Conservation (phyloP, 805 yeast species). For the Blastobotrys peoriensis region DNA sequence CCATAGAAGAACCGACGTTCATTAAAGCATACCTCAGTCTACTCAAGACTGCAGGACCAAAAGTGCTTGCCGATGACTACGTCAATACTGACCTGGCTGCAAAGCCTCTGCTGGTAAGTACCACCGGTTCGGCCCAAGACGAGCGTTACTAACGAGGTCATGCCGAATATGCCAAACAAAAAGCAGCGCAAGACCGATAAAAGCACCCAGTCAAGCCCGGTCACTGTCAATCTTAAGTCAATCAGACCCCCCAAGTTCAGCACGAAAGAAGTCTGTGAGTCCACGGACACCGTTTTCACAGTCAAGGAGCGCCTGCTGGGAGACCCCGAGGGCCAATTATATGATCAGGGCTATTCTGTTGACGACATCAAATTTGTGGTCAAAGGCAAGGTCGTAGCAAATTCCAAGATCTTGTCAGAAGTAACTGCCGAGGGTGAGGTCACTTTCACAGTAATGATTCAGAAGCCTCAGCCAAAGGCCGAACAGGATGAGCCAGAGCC, state of each 20-base stretch:
- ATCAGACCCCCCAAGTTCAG: slow-evolving; percentile 68
- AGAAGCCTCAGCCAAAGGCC: slow-evolving; percentile 10
- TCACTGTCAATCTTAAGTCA: slow-evolving; percentile 47
- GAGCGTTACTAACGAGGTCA: slow-evolving; percentile 6
- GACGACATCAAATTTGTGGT: slow-evolving; percentile 43
- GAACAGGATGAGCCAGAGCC: neutral
- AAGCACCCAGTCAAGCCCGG: slow-evolving; percentile 2
- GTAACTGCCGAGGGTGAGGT: slow-evolving; percentile 27
- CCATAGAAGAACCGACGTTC: slow-evolving; percentile 13
- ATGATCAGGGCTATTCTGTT: slow-evolving; percentile 3
- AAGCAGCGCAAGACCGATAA: slow-evolving; percentile 3
- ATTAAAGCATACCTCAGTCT: slow-evolving; percentile 15
- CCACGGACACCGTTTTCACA: slow-evolving; percentile 21
- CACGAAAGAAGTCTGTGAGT: slow-evolving; percentile 22
- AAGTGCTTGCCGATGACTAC: slow-evolving; percentile 11
- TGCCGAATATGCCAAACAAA: slow-evolving; percentile 13
- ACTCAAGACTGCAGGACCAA: slow-evolving; percentile 8
- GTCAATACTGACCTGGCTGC: slow-evolving; percentile 7
- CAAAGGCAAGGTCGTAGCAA: slow-evolving; percentile 59
- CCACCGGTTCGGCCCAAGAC: slow-evolving; percentile 10
- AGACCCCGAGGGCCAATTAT: slow-evolving; percentile 24
- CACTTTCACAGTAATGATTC: slow-evolving; percentile 41
- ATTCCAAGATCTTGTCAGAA: slow-evolving; percentile 37
- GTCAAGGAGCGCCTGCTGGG: slow-evolving; percentile 28
- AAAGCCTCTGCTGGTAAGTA: slow-evolving; percentile 5